A percentile compares a stretch with the other conserved stretches of the same genome.
Conservation (phyloP, 208 protist genomes). For the Balamuthia mandrillaris region DNA sequence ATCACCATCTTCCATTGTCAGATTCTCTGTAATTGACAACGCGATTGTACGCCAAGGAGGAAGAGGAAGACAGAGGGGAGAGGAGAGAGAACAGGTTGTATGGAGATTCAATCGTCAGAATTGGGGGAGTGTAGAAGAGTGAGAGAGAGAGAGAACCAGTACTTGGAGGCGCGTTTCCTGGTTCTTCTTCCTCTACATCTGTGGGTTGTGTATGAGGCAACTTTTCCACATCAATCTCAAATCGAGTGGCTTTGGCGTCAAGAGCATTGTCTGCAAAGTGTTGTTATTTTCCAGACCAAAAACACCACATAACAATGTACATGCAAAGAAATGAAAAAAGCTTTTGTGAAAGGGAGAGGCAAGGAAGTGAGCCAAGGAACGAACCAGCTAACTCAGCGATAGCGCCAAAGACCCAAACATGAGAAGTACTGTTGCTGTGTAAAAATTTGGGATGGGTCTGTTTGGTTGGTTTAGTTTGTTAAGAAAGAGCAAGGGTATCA, state of each 20-base stretch:
- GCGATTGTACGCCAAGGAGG: neutral
- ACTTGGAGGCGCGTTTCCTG: no score
- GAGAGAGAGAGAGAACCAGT: no score
- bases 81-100: neutral
- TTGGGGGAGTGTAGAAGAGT: no score
- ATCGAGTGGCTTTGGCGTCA: neutral
- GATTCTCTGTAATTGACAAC: no score
- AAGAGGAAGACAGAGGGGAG: neutral
- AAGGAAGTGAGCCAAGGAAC: neutral
- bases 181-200: neutral
- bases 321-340: neutral
- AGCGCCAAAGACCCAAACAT: slow-evolving; percentile 1
- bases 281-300: neutral
- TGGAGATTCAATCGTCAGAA: no score
- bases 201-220: neutral
- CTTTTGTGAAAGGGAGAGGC: neutral
- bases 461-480: no score
- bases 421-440: slow-evolving; percentile 10
- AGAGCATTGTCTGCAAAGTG: neutral
- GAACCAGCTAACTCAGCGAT: neutral
- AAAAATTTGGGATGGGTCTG: slow-evolving; percentile 17
- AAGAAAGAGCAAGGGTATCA: no score
- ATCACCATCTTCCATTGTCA: no score
- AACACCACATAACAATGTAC: neutral
- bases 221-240: neutral